These are phyloP conservation scores for Jatropha podagrica DNA, from an alignment of 441 rosid species.

Conservation along the genomic window DNA sequence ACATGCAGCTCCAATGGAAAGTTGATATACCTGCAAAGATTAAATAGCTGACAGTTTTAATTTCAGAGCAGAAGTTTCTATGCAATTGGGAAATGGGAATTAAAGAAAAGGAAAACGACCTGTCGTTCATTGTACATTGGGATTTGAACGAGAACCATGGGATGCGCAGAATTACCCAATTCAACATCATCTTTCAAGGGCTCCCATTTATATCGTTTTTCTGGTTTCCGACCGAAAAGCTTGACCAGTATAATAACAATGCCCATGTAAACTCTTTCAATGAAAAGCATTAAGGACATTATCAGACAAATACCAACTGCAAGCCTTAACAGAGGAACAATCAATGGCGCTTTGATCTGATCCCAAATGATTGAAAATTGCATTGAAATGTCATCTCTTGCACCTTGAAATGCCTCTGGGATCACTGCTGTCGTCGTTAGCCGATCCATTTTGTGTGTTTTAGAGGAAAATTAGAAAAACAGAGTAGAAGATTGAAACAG, in stretches of 20 bases:
- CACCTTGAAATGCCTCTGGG: conserved; percentile 53
- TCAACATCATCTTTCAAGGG: conserved; percentile 79
- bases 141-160: conserved; percentile 88
- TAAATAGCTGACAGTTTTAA: not conserved
- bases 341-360: conserved; percentile 74
- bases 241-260: conserved; percentile 61
- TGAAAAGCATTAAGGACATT: conserved; percentile 88
- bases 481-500: conserved; percentile 21
- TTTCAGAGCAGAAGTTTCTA: not conserved
- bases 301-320: conserved; percentile 56
- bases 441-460: conserved; percentile 44
- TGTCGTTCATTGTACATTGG: conserved; percentile 95
- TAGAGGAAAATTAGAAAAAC: conserved; percentile 6
- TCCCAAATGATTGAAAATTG: conserved; percentile 56
- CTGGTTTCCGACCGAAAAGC: conserved; percentile 75
- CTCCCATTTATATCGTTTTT: conserved; percentile 73
- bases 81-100: not conserved
- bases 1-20: conserved; percentile 96
- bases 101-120: conserved; percentile 39
- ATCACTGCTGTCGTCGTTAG: conserved; percentile 38
- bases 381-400: conserved; percentile 51
- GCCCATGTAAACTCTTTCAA: conserved; percentile 86
- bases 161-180: conserved; percentile 73
- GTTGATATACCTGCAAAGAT: conserved; percentile 66
- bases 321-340: conserved; percentile 62